Evolutionary conservation across 2,329 filamentous ascomycete genomes (phyloP).

Genomic region (Calonectria fujianensis): DNA sequence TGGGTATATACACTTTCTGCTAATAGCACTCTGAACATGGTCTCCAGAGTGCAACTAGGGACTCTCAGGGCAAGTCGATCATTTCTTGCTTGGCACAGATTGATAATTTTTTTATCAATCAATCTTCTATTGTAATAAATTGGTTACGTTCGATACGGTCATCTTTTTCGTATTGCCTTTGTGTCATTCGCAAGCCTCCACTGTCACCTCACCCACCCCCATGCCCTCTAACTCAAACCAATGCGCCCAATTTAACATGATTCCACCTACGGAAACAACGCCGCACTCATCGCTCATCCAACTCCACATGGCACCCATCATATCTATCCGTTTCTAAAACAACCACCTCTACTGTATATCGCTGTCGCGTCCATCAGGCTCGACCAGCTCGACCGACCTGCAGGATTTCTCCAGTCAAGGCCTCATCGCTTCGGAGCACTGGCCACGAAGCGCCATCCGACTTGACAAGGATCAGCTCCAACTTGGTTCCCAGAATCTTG

Average conservation of each 20-base stretch:
- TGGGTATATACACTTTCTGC: not conserved
- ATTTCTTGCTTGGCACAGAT: conserved; percentile 4
- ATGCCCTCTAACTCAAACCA: conserved; percentile 7
- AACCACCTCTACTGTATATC: conserved; percentile 27
- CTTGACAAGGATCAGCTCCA: conserved; percentile 85
- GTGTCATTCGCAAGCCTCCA: not conserved
- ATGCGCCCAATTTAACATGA: conserved; percentile 4
- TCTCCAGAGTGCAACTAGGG: not conserved
- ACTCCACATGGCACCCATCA: conserved; percentile 32
- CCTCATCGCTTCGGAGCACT: conserved; percentile 86
- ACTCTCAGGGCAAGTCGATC: conserved; percentile 8
- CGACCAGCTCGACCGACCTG: conserved; percentile 89
- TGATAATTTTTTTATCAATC: conserved; percentile 24
- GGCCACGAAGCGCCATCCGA: conserved; percentile 89
- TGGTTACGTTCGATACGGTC: conserved; percentile 7
- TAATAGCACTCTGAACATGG: not conserved
- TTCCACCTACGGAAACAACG: conserved; percentile 27
- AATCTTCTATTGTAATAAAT: conserved; percentile 21
- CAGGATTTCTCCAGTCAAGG: conserved; percentile 83
- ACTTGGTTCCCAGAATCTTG: conserved; percentile 91
- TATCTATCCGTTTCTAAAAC: conserved; percentile 17
- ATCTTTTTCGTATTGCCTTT: conserved; percentile 6
- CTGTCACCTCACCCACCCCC: conserved; percentile 1
- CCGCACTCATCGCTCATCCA: conserved; percentile 37
- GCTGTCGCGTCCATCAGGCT: conserved; percentile 51